These are phyloP conservation scores for Fibroporia radiculosa DNA, from an alignment of 768 basidiomycete genomes.

Conservation along the genomic window DNA sequence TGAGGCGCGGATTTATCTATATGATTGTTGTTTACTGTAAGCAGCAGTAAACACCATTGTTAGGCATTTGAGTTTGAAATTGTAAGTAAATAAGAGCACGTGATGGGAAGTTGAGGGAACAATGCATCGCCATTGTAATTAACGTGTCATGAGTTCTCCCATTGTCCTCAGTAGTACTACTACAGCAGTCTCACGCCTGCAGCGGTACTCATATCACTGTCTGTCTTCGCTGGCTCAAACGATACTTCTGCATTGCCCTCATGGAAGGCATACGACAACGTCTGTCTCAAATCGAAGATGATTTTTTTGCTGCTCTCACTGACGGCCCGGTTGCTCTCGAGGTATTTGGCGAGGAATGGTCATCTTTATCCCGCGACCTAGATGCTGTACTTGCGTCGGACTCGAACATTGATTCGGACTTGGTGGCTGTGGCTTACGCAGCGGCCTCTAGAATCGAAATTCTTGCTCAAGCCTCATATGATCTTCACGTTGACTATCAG, in stretches of 20 bases:
- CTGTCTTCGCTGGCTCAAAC: background rate
- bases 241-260: background rate
- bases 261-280: slow-evolving; percentile 7
- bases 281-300: slow-evolving; percentile 3
- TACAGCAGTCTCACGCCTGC: no score
- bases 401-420: background rate
- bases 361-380: slow-evolving; percentile 2
- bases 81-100: no score
- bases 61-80: no score
- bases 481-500: background rate
- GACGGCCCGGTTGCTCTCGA: slow-evolving; percentile 2
- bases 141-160: no score
- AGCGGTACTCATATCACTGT: background rate
- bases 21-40: no score
- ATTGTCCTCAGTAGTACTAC: no score
- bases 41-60: no score
- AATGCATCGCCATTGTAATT: no score
- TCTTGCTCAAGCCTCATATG: slow-evolving; percentile 4
- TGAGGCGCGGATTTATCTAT: no score
- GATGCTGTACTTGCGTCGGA: slow-evolving; percentile 5
- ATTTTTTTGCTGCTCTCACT: slow-evolving; percentile 7
- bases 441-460: slow-evolving; percentile 3
- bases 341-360: slow-evolving; percentile 9
- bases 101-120: no score
- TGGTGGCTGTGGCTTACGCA: slow-evolving; percentile 3